Conservation (phyloP, 140 eudicot genomes). For the Ambrosia hybrid region DNA sequence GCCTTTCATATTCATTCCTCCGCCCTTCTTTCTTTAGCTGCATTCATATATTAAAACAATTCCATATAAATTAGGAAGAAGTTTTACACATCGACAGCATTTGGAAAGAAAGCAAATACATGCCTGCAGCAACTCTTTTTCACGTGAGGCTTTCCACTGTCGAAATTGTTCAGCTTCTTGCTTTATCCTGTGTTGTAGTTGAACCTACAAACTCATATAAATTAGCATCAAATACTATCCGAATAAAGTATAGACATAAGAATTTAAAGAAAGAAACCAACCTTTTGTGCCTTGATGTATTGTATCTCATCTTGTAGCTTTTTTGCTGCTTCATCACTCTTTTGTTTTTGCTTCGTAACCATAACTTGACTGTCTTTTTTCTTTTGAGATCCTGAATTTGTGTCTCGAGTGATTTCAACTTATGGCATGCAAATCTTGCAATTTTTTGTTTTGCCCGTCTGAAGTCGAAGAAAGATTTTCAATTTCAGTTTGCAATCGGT, state of each 20-base stretch:
- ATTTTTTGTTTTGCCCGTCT: slow-evolving; percentile 80
- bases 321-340: slow-evolving; percentile 95
- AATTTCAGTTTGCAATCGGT: slow-evolving; percentile 80
- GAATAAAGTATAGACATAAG: no score
- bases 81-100: neutral
- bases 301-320: slow-evolving; percentile 92
- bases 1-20: slow-evolving; percentile 85
- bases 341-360: slow-evolving; percentile 87
- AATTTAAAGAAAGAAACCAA: slow-evolving; percentile 6
- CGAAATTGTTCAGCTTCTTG: neutral
- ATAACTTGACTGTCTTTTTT: slow-evolving; percentile 96
- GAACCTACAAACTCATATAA: neutral
- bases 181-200: neutral
- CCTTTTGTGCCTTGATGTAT: slow-evolving; percentile 95
- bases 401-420: slow-evolving; percentile 79
- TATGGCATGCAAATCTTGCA: slow-evolving; percentile 83
- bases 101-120: neutral
- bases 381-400: slow-evolving; percentile 97
- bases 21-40: slow-evolving; percentile 44
- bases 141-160: neutral
- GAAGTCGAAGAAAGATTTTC: slow-evolving; percentile 78
- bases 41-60: neutral
- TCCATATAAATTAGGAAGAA: neutral
- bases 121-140: neutral
- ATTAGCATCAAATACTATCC: neutral